Base-by-base conservation (phyloP, 176 grass and related monocot species). In the Chloris gayana region DNA sequence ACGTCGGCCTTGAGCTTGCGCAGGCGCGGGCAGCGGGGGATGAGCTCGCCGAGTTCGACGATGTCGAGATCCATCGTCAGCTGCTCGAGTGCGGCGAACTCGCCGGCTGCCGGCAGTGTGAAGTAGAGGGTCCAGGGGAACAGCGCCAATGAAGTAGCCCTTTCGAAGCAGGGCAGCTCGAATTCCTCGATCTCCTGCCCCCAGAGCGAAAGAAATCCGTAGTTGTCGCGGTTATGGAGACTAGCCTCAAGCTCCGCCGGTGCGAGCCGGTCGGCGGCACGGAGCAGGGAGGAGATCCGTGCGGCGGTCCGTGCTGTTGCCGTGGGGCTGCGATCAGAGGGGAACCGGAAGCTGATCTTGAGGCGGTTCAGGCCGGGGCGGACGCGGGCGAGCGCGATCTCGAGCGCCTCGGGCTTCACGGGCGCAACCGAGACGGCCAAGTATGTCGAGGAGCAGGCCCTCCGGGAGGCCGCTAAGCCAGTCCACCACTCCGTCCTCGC, bases 71-170 rank as follows among this genome's bases (percentile, higher is more conserved):
- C 5, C 11, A 56, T 5, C 0, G 0, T 8, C 30, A 74, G 6
- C 9, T 24, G 18, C 71, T 56, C 19, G 2, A 74, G 71, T 2
- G 31, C n/a, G 49, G 30, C 19, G 71, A 74, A 74, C 14, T 35
- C 12, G 2, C 19, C 21, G 9, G 49, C 5, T 10, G 49, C 18
- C 1, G 49, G 49, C 49, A 74, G 31, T 13, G 4, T 24, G 12
- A n/a, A 14, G 4, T 35, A 2, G 5, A n/a, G 10, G 1, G 7
- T 17, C 42, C 0, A 1, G 44, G 31, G 13, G 9, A 0, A 1
- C 18, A 73, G 27, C 0, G 22, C 0, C 4, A 73, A n/a, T 0
- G 47, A 33, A 29, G 29, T 27, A 29, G 70, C 46, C 10, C 46
- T 29, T 34, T 12, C 1, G 47, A 73, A 73, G 29, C 47, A 54